Base-by-base conservation (phyloP, 805 yeast species). In the Ogataea pini region DNA sequence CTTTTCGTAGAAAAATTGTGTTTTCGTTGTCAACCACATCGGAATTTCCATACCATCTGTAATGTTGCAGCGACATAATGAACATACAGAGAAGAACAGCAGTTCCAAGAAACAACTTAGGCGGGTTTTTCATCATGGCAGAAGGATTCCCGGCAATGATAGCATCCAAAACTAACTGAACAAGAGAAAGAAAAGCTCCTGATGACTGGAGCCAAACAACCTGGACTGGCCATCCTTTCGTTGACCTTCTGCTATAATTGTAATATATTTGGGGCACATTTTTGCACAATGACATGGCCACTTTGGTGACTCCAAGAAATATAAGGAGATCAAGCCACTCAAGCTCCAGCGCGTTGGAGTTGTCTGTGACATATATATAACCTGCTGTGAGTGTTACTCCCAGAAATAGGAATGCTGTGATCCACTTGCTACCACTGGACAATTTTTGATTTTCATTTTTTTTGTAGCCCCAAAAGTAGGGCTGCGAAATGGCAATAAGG, bases 151-250 rank as follows among this genome's bases (percentile, higher is more conserved):
- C 49, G 7, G 34, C 41, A 12, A 41, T 46, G 4, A 39, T 16
- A 9, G 57, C 61, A 43, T 60, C 61, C 22, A 54, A 14, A 12
- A 41, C 16, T 19, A 60, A 40, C 41, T 58, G 61, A 5, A 49
- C 17, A 12, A 60, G 40, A 2, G 64, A 58, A 3, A 60, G 45
- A 2, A 45, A 28, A 2, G 59, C 61, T 3, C 64, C 64, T n/a
- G 19, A 14, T 4, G 47, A 36, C 33, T 59, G 60, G 3, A 59
- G 43, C 44, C 54, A 55, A 16, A 58, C 52, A 49, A 55, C 54
- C 38, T 50, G 45, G 10, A 59, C 56, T 7, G 63, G 63, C 63
- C 63, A 59, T 5, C 62, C 62, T 34, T 55, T 54, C 1, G 63
- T 59, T 8, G 62, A 58, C 44, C 55, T 56, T 31, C 63, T 44